Conservation (phyloP, 352 stramenopile genomes). For the Halophytophthora polymorphica region DNA sequence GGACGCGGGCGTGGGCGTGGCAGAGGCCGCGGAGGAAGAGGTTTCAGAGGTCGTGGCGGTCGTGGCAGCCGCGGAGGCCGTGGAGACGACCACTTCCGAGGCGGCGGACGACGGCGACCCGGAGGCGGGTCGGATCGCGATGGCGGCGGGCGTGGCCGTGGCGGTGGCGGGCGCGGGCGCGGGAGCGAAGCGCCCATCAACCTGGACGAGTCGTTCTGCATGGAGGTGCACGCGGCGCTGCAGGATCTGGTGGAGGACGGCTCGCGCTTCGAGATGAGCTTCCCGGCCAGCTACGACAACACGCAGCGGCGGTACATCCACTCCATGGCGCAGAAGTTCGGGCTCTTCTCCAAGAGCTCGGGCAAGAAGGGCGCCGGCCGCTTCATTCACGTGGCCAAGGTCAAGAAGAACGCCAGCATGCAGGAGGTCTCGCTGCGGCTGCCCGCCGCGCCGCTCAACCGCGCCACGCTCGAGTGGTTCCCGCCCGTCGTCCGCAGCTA, state of each 20-base stretch:
- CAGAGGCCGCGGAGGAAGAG: constrained; percentile 2
- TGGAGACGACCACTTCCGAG: not conserved
- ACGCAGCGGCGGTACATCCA: constrained; percentile 81
- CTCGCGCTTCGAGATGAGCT: constrained; percentile 56
- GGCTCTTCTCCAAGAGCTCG: constrained; percentile 80
- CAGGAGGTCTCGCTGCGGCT: constrained; percentile 62
- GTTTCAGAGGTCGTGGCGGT: constrained; percentile 10
- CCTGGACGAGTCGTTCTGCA: constrained; percentile 69
- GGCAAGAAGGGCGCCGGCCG: constrained; percentile 55
- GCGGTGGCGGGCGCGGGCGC: not conserved
- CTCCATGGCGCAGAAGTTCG: constrained; percentile 74
- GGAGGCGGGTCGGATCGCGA: constrained; percentile 2
- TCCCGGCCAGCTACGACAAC: constrained; percentile 64
- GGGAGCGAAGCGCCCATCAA: constrained; percentile 31
- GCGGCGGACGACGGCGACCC: constrained; percentile 5
- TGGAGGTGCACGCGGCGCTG: constrained; percentile 57
- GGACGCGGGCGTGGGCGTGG: constrained; percentile 15
- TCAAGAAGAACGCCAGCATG: constrained; percentile 84
- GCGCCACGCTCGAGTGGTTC: constrained; percentile 34
- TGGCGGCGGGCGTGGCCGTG: not conserved
- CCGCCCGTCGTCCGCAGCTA: constrained; percentile 39
- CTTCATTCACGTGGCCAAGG: constrained; percentile 78
- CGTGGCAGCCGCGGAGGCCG: constrained; percentile 7
- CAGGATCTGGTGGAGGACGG: constrained; percentile 67
- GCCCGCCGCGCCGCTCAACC: constrained; percentile 29